Evolutionary conservation across 2,329 filamentous ascomycete genomes (phyloP), one percentile per base, ranked within the genome.

Genomic region (Lasiodiplodia hormozganensis): DNA sequence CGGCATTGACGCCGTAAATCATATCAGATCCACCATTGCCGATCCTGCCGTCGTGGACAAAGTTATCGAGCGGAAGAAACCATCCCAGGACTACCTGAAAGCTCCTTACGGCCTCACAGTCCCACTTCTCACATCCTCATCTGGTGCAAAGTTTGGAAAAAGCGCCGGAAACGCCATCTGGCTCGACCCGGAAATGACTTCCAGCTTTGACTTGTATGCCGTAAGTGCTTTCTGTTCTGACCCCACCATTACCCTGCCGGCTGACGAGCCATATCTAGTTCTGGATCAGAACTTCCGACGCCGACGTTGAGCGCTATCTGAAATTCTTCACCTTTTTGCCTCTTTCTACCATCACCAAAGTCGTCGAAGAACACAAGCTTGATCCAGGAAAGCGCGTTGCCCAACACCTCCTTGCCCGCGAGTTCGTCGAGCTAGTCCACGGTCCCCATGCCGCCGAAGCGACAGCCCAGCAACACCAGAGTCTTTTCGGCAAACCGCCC

Each of bases 91-190:
- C 2, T 79, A 78, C 8, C 73, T 79, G 23, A 73, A 74, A 23
- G 74, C 82, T 28, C 93, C 94, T 0, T 87, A 95, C 70, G 96
- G 96, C 8, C 91, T 99, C 73, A 98, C 96, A 0, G 93, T 95
- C 0, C 96, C 96, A 0, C 87, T 99, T 1, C 84, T 99, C 47
- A 97, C 94, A 0, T 94, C 95, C 65, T 85, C 92, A 0, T 88
- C 92, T 0, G 96, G 96, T 21, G 89, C 88, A 76, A 99, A 99
- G 80, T 94, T 98, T 74, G 96, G 96, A 64, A 99, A 99, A 83
- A 96, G 90, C 71, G 92, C 93, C 2, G 95, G 94, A 31, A 98
- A 98, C 78, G 94, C 95, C 2, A 82, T 99, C 43, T 99, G 96
- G 96, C 86, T 99, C 3, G 93, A 97, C 78, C 85, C 86, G 65